Percentiles rank a stretch among this genome's conserved stretches.
Conservation (phyloP, 2,329 filamentous ascomycete species). For the Clathrospora elynae region DNA sequence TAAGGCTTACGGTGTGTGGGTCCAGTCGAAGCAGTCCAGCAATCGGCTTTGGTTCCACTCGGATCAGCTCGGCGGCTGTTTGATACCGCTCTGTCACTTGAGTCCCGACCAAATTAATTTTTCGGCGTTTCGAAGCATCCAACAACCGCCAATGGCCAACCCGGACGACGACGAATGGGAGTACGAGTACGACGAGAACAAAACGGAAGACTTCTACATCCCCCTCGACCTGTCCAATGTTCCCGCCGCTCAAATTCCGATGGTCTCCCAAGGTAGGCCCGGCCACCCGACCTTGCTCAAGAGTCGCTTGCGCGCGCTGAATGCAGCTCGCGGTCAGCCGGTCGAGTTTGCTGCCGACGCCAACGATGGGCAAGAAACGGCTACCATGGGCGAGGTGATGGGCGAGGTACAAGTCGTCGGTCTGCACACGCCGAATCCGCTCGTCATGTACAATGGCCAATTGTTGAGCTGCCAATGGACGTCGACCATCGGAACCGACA, state of each 20-base stretch:
- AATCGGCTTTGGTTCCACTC: no score
- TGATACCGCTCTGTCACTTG: neutral
- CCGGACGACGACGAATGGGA: slow-evolving; percentile 59
- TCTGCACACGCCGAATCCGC: slow-evolving; percentile 74
- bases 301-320: slow-evolving; percentile 37
- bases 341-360: slow-evolving; percentile 11
- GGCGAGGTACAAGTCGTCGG: slow-evolving; percentile 77
- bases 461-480: slow-evolving; percentile 83
- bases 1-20: neutral
- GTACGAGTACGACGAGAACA: slow-evolving; percentile 62
- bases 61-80: neutral
- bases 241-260: slow-evolving; percentile 25
- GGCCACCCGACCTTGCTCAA: slow-evolving; percentile 36
- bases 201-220: slow-evolving; percentile 64
- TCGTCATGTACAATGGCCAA: slow-evolving; percentile 78
- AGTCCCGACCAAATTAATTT: slow-evolving; percentile 5
- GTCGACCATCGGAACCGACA: slow-evolving; percentile 80
- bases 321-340: slow-evolving; percentile 28
- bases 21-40: neutral
- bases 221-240: slow-evolving; percentile 62
- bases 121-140: neutral
- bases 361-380: slow-evolving; percentile 17
- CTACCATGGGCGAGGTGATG: slow-evolving; percentile 54
- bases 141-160: slow-evolving; percentile 25
- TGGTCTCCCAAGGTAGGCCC: slow-evolving; percentile 23